Evolutionary conservation across 768 basidiomycete genomes (phyloP).

Genomic region (Collybia sordida): DNA sequence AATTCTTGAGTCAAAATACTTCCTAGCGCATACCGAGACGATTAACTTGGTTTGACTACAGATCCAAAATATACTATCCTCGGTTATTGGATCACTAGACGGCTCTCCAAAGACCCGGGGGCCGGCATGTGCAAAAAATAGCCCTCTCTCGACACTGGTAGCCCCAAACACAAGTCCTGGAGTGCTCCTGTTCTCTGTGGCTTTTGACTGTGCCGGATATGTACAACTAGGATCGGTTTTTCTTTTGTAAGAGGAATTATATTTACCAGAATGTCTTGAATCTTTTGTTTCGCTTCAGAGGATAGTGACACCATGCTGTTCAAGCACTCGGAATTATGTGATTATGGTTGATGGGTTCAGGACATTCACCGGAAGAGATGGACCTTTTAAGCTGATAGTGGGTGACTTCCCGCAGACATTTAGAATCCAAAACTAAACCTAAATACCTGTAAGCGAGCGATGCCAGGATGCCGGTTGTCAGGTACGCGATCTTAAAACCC

Average conservation of each 20-base stretch:
- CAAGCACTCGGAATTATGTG: too few relatives aligned
- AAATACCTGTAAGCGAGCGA: too few relatives aligned
- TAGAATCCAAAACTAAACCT: too few relatives aligned
- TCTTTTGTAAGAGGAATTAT: background rate
- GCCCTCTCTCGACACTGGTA: slow-evolving; percentile 24
- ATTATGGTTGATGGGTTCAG: too few relatives aligned
- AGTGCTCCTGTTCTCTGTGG: slow-evolving; percentile 14
- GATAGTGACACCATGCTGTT: slow-evolving; percentile 4
- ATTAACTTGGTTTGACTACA: slow-evolving; percentile 37
- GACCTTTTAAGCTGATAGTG: too few relatives aligned
- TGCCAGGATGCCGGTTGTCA: too few relatives aligned
- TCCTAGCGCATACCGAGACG: slow-evolving; percentile 23
- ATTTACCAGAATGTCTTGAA: slow-evolving; percentile 7
- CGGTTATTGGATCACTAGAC: slow-evolving; percentile 18
- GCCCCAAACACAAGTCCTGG: slow-evolving; percentile 28
- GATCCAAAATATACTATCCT: slow-evolving; percentile 33
- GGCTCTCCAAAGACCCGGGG: slow-evolving; percentile 21
- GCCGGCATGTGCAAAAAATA: slow-evolving; percentile 25
- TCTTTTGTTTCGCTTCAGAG: background rate
- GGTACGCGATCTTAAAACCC: too few relatives aligned
- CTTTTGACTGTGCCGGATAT: slow-evolving; percentile 4
- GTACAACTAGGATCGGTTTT: background rate
- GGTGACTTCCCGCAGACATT: too few relatives aligned
- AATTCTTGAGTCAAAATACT: background rate
- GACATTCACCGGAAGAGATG: too few relatives aligned